Base-by-base conservation (phyloP, 176 grass and related monocot species). In the Microstegium vimineum region DNA sequence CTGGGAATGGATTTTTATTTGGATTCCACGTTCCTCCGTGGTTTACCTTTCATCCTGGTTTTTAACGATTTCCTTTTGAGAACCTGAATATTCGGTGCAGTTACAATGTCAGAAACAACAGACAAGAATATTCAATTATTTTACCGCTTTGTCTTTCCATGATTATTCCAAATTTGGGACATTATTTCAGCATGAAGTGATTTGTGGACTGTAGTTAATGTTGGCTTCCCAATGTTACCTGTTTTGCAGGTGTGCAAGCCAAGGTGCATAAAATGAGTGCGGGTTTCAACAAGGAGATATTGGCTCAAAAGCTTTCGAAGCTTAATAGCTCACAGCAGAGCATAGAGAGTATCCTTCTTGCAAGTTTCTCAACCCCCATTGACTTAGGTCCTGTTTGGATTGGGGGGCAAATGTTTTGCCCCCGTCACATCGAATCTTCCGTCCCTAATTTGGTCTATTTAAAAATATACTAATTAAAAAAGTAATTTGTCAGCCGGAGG, bases 261-360 rank as follows among this genome's bases (percentile, higher is more conserved):
- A 69, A 33, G 64, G 38, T 30, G 37, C 32, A 49, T 17, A 90
- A 73, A 62, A 99, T 93, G 91, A 92, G 72, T 28, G 61, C 91
- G 1, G 94, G 91, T 71, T 99, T 99, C 83, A 95, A 93, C 57
- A 66, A 60, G 63, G 87, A 99, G 82, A 94, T 92, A 62, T 89
- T 99, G 20, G 85, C 82, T 2, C 93, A 99, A 79, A 99, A 99
- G 80, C 93, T 99, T 82, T 51, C 73, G 2, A 99, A 92, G 73
- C 91, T 99, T 70, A 99, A 95, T 83, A 93, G 85, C 83, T 83
- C 89, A 77, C 96, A 95, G 26, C 96, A 99, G 77, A 99, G 93
- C 77, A 99, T 99, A 91, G 91, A 99, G 85, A 99, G 96, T 99
- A 99, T 99, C 96, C 93, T 92, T 82, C 26, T 82, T 77, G 68